Conservation (phyloP, 768 basidiomycete species). For the Mycena olivaceomarginata region DNA sequence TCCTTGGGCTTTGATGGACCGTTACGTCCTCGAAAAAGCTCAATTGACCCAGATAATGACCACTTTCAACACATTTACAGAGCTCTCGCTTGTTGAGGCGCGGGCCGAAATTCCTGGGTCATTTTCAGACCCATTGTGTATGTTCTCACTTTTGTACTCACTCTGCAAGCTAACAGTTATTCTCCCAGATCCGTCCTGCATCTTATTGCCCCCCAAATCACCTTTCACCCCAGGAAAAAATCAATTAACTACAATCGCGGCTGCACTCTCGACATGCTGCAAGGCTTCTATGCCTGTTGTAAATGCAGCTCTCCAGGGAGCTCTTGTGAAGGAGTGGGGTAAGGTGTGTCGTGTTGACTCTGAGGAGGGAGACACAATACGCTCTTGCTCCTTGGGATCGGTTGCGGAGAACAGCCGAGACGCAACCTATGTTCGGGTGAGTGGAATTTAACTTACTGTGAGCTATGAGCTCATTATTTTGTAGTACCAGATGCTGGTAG, state of each 20-base stretch:
- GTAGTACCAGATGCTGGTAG: conserved; percentile 58
- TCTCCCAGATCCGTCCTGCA: conserved; percentile 50
- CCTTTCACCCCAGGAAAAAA: background rate
- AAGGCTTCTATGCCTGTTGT: conserved; percentile 26
- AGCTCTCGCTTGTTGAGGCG: conserved; percentile 45
- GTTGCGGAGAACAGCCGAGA: conserved; percentile 52
- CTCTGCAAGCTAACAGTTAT: background rate
- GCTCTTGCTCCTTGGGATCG: conserved; percentile 34
- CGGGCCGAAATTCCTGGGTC: conserved; percentile 4
- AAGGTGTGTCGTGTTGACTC: conserved; percentile 52
- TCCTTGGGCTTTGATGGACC: conserved; percentile 56
- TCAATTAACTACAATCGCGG: conserved; percentile 43
- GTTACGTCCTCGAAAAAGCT: conserved; percentile 50
- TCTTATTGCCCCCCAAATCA: conserved; percentile 50
- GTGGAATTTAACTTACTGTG: conserved; percentile 17
- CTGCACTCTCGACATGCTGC: conserved; percentile 47
- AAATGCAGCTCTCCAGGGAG: conserved; percentile 33
- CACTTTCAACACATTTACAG: conserved; percentile 48
- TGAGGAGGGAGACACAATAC: conserved; percentile 55
- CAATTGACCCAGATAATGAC: conserved; percentile 57
- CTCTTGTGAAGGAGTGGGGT: conserved; percentile 51
- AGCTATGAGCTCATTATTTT: background rate
- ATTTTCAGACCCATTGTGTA: conserved; percentile 38
- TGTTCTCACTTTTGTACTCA: conserved; percentile 4
- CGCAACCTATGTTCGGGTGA: conserved; percentile 58